phyloP scores from a whole-genome alignment of 1,284 basidiomycete species.

The Cutaneotrichosporon sp. region DNA sequence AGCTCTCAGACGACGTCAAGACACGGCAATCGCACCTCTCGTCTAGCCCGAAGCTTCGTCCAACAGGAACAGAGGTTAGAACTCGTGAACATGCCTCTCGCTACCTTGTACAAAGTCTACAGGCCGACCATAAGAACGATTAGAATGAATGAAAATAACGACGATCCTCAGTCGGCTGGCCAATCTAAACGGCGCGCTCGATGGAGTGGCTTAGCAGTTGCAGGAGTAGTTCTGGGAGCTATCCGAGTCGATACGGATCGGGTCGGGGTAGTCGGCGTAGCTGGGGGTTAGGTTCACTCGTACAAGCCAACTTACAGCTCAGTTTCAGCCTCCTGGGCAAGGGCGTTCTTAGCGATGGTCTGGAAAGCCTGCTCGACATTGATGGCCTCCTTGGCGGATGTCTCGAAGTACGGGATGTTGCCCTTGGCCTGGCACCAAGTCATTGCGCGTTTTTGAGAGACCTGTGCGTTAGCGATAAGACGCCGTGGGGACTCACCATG shows the following conservation, averaged over 20 bases:
- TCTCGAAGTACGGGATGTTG: slow-evolving; percentile 99
- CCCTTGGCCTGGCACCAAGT: slow-evolving; percentile 99
- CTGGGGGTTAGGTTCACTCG: slow-evolving; percentile 56
- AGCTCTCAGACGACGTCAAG: too few relatives aligned
- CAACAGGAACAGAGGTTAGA: too few relatives aligned
- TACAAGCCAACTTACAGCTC: slow-evolving; percentile 56
- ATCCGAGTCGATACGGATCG: slow-evolving; percentile 94
- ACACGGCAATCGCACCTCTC: too few relatives aligned
- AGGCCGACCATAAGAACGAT: slow-evolving; percentile 4
- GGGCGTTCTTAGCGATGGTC: slow-evolving; percentile 95
- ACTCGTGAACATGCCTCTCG: too few relatives aligned
- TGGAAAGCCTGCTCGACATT: slow-evolving; percentile 99
- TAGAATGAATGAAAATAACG: background rate
- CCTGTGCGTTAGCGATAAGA: slow-evolving; percentile 40
- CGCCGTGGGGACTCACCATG: slow-evolving; percentile 59
- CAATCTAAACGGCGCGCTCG: background rate
- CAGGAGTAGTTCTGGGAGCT: slow-evolving; percentile 87
- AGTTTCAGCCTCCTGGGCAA: slow-evolving; percentile 94
- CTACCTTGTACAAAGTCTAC: slow-evolving; percentile 8
- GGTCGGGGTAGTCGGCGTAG: slow-evolving; percentile 98
- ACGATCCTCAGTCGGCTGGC: slow-evolving; percentile 1
- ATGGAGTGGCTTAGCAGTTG: slow-evolving; percentile 61
- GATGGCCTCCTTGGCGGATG: slow-evolving; percentile 98
- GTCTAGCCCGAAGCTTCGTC: too few relatives aligned
- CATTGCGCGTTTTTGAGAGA: slow-evolving; percentile 97